Evolutionary conservation across 768 basidiomycete genomes (phyloP).

Genomic region (Lactarius trivialis): DNA sequence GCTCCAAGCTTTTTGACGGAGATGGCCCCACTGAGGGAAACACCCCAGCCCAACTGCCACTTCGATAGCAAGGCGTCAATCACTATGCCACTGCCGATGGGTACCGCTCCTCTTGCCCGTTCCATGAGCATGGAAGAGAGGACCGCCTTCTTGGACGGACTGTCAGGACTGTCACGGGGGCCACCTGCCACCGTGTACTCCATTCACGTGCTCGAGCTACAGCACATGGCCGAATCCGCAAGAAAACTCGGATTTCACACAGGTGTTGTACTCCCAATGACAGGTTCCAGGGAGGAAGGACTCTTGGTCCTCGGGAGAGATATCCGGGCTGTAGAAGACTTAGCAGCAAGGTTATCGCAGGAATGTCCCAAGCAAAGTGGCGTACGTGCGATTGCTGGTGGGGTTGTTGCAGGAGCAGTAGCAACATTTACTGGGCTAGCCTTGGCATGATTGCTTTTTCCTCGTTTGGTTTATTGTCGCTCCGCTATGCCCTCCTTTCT

Average conservation of each 20-base stretch:
- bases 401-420: conserved; percentile 21
- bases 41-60: neutral
- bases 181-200: conserved; percentile 20
- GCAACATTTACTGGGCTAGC: conserved; percentile 23
- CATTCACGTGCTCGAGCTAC: conserved; percentile 15
- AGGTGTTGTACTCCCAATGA: conserved; percentile 7
- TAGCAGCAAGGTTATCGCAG: conserved; percentile 9
- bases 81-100: neutral
- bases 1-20: conserved; percentile 13
- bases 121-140: conserved; percentile 22
- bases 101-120: conserved; percentile 1
- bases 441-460: conserved; percentile 4
- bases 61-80: conserved; percentile 7
- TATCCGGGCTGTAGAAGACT: conserved; percentile 13
- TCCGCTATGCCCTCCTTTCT: neutral
- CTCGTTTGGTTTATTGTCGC: conserved; percentile 1
- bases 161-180: conserved; percentile 16
- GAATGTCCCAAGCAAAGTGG: conserved; percentile 1
- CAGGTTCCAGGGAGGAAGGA: conserved; percentile 9
- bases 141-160: conserved; percentile 17
- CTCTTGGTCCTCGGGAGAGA: conserved; percentile 22
- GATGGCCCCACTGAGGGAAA: neutral
- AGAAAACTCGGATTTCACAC: conserved; percentile 18
- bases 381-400: conserved; percentile 18
- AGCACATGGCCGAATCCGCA: conserved; percentile 13